A percentile compares a stretch with the other conserved stretches of the same genome.
phyloP scores from a whole-genome alignment of 2,329 filamentous ascomycete genomes.

The Monilinia fructigena region DNA sequence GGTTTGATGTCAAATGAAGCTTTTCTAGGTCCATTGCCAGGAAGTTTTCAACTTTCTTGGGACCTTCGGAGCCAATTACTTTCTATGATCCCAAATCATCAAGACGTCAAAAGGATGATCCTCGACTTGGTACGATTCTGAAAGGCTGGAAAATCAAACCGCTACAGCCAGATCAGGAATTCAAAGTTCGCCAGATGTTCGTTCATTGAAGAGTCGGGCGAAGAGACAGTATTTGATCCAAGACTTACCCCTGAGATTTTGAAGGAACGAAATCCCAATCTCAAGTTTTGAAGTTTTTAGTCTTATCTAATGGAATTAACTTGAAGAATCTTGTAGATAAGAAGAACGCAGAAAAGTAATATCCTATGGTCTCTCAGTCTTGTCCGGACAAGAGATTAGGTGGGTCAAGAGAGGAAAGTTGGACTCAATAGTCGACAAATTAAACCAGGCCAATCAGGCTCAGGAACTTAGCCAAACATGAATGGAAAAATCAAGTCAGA shows the following conservation, averaged over 20 bases:
- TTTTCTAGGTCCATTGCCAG: not conserved
- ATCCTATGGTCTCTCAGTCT: not conserved
- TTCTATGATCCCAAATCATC: not conserved
- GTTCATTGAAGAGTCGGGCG: not conserved
- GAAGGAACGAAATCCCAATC: not conserved
- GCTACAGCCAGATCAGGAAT: not conserved
- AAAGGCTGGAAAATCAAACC: not conserved
- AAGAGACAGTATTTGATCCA: not conserved
- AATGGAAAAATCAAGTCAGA: not conserved
- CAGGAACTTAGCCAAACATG: not conserved
- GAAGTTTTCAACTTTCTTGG: not conserved
- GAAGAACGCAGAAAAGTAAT: not conserved
- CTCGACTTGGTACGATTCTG: not conserved
- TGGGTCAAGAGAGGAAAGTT: not conserved
- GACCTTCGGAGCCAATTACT: too few species aligned
- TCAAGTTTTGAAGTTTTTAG: not conserved
- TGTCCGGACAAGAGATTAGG: too few species aligned
- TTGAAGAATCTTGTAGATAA: not conserved
- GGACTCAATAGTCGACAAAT: not conserved
- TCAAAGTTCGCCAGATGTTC: not conserved
- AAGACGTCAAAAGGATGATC: not conserved
- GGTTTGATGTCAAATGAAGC: constrained; percentile 8
- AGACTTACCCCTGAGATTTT: not conserved
- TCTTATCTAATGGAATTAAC: not conserved
- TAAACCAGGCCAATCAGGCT: not conserved